Percentiles rank a stretch among this genome's conserved stretches.
These are phyloP conservation scores for Pezicula radicicola DNA, from an alignment of 2,329 filamentous ascomycete genomes.

Conservation along the genomic window DNA sequence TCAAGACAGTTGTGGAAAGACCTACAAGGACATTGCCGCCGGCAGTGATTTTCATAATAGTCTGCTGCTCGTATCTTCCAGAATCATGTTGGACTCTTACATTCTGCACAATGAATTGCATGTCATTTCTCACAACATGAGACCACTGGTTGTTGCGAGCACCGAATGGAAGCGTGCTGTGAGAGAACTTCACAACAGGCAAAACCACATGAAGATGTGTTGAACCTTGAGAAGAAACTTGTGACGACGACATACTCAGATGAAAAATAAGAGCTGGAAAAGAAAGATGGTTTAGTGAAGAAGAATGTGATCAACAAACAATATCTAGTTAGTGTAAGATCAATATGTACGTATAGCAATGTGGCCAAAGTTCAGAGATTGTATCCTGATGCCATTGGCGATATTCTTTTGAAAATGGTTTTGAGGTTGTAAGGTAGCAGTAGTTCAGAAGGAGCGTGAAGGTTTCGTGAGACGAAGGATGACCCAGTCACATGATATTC, in stretches of 20 bases:
- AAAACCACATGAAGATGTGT: slow-evolving; percentile 15
- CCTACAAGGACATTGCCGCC: slow-evolving; percentile 38
- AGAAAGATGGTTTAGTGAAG: no score
- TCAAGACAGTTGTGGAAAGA: slow-evolving; percentile 4
- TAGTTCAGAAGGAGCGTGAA: no score
- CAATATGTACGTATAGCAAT: no score
- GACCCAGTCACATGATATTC: no score
- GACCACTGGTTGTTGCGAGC: slow-evolving; percentile 22
- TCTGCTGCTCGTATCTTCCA: slow-evolving; percentile 14
- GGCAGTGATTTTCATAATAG: slow-evolving; percentile 35
- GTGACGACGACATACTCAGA: slow-evolving; percentile 6
- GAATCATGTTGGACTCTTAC: slow-evolving; percentile 13
- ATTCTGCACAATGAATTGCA: slow-evolving; percentile 23
- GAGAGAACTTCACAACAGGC: slow-evolving; percentile 28
- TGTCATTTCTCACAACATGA: slow-evolving; percentile 24
- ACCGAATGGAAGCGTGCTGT: slow-evolving; percentile 18
- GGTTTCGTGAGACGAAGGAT: no score
- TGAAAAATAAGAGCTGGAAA: background rate
- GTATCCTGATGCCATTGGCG: no score
- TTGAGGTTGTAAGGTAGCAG: no score
- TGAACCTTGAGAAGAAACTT: slow-evolving; percentile 13
- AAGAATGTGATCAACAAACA: no score
- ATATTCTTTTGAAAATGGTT: no score
- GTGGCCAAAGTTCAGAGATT: no score
- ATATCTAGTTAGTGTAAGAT: no score